Evolutionary conservation across 495 filamentous ascomycete genomes (phyloP).

Genomic region (Collariella sp.): DNA sequence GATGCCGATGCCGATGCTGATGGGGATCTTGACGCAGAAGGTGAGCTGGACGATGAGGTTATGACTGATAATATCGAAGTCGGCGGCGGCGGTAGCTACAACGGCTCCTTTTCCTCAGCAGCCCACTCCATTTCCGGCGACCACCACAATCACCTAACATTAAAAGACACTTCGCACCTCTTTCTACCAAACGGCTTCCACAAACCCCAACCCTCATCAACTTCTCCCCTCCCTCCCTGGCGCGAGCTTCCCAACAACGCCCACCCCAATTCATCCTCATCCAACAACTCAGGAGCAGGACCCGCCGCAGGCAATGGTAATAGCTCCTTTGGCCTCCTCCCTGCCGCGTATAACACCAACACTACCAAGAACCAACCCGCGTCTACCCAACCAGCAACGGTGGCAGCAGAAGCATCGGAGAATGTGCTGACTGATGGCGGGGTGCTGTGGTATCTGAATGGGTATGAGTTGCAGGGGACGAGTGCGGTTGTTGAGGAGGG

Average conservation of each 20-base stretch:
- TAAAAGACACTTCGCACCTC: conserved; percentile 15
- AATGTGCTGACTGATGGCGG: conserved; percentile 61
- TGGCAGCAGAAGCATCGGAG: too few relatives aligned
- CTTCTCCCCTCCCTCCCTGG: conserved; percentile 31
- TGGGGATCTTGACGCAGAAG: conserved; percentile 5
- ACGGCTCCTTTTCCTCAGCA: conserved; percentile 28
- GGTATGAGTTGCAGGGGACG: conserved; percentile 71
- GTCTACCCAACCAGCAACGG: too few relatives aligned
- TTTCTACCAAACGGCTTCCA: conserved; percentile 19
- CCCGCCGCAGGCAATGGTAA: too few relatives aligned
- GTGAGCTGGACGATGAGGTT: conserved; percentile 13
- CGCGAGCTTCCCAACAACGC: conserved; percentile 11
- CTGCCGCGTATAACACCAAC: too few relatives aligned
- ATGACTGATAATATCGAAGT: conserved; percentile 36
- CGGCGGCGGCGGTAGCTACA: conserved; percentile 30
- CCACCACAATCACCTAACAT: conserved; percentile 7
- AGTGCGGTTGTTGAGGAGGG: conserved; percentile 44
- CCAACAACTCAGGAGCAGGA: too few relatives aligned
- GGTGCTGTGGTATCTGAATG: conserved; percentile 79
- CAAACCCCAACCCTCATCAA: conserved; percentile 29
- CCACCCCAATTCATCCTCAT: too few relatives aligned
- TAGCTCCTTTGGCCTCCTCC: too few relatives aligned
- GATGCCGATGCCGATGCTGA: conserved; percentile 14
- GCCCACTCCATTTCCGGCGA: conserved; percentile 13
- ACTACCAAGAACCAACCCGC: background rate